Percentiles rank a stretch among this genome's conserved stretches.
phyloP scores from a whole-genome alignment of 306 rosid species.

The Fragaria nilgerrensis region DNA sequence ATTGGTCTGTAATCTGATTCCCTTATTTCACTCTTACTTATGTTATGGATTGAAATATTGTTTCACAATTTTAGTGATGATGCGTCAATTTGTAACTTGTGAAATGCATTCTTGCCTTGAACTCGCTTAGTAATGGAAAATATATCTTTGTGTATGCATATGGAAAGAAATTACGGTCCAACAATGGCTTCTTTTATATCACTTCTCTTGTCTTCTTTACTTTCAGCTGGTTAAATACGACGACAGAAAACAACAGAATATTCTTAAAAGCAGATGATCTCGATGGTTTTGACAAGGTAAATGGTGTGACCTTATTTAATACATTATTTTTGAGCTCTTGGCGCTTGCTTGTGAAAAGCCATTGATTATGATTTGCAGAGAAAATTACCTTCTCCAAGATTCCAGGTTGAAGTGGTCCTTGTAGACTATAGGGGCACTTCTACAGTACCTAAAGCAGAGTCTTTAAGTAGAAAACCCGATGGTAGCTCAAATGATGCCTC shows the following conservation, averaged over 20 bases:
- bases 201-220: constrained; percentile 11
- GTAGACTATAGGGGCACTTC: constrained; percentile 62
- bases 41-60: background rate
- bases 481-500: constrained; percentile 29
- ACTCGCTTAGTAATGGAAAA: background rate
- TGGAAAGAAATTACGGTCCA: background rate
- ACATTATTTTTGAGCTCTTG: background rate
- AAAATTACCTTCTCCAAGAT: constrained; percentile 81
- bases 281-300: constrained; percentile 91
- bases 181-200: constrained; percentile 12
- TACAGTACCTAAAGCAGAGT: constrained; percentile 37
- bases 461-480: constrained; percentile 45
- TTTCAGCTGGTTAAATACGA: constrained; percentile 88
- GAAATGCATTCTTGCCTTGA: background rate
- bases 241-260: constrained; percentile 68
- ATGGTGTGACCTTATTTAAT: constrained; percentile 1
- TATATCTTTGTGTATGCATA: background rate
- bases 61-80: background rate
- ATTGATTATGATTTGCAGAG: constrained; percentile 51
- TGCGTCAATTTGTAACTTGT: background rate
- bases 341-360: constrained; percentile 16
- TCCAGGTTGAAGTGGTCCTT: constrained; percentile 84
- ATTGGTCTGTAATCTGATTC: constrained; percentile 53
- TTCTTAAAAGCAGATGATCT: constrained; percentile 56
- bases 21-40: background rate